A percentile compares a stretch with the other conserved stretches of the same genome.
Evolutionary conservation across 345 rosid genomes (phyloP).

Genomic region (Aurinia saxatilis): DNA sequence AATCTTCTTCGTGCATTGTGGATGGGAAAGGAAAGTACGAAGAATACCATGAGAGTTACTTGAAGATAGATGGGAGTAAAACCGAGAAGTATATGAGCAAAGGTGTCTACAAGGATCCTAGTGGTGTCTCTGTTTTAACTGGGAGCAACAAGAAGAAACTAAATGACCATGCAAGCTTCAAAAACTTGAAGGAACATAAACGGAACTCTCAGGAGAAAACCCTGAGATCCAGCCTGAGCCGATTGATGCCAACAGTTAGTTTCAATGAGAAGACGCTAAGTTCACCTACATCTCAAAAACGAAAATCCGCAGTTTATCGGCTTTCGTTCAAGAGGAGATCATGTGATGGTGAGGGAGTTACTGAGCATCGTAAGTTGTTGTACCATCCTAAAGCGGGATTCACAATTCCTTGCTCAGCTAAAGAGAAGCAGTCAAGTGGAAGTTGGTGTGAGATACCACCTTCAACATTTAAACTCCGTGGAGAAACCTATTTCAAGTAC

Average conservation of each 20-base stretch:
- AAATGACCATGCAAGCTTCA: constrained; percentile 35
- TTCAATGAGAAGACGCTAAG: constrained; percentile 36
- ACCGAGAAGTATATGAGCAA: constrained; percentile 20
- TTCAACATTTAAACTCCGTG: constrained; percentile 65
- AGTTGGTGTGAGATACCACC: constrained; percentile 63
- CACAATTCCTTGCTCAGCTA: constrained; percentile 38
- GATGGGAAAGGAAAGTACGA: constrained; percentile 45
- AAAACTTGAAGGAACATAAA: constrained; percentile 36
- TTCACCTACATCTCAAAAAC: constrained; percentile 34
- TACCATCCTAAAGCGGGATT: constrained; percentile 63
- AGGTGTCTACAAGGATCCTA: constrained; percentile 24
- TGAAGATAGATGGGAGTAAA: constrained; percentile 48
- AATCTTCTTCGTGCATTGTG: constrained; percentile 37
- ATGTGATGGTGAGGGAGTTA: constrained; percentile 44
- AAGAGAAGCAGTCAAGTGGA: constrained; percentile 48
- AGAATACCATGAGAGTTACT: constrained; percentile 50
- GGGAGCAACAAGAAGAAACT: constrained; percentile 35
- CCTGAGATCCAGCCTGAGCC: constrained; percentile 27
- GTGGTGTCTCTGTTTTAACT: constrained; percentile 21
- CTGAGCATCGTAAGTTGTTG: constrained; percentile 42
- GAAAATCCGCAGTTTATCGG: constrained; percentile 46
- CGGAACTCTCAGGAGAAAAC: constrained; percentile 34
- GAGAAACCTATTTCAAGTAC: constrained; percentile 60
- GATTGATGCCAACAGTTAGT: constrained; percentile 35
- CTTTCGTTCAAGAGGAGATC: constrained; percentile 65